Evolutionary conservation across 2,329 filamentous ascomycete species (phyloP).

Genomic region (Claviceps sp.): DNA sequence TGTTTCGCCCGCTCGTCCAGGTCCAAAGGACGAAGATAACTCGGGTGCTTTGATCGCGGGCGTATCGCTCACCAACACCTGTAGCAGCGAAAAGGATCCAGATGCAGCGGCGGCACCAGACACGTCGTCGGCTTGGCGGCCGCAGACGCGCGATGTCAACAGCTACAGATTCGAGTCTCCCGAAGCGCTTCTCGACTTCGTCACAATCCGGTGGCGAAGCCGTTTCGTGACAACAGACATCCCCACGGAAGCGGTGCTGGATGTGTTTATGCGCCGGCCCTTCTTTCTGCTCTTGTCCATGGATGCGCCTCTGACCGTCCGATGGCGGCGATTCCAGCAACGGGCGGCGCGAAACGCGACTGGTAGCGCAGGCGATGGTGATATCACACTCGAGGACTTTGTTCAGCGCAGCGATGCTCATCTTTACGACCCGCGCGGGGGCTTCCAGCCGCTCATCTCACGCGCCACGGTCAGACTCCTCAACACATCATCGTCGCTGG

Average conservation of each 20-base stretch:
- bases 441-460: constrained; percentile 64
- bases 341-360: constrained; percentile 11
- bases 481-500: constrained; percentile 64
- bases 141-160: constrained; percentile 6
- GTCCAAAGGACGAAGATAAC: constrained; percentile 10
- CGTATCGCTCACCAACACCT: constrained; percentile 13
- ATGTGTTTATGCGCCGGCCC: constrained; percentile 64
- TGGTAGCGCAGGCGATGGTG: constrained; percentile 8
- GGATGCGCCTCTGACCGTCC: constrained; percentile 73
- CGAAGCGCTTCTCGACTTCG: constrained; percentile 64
- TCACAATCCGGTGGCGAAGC: constrained; percentile 71
- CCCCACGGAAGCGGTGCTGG: constrained; percentile 56
- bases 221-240: constrained; percentile 82
- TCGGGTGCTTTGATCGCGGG: constrained; percentile 13
- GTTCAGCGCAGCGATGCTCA: constrained; percentile 52
- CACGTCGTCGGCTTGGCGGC: constrained; percentile 14
- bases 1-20: constrained; percentile 1
- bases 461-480: constrained; percentile 74
- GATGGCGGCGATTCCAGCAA: constrained; percentile 64
- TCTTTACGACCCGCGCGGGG: constrained; percentile 53
- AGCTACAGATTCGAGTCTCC: constrained; percentile 42
- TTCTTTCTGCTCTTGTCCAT: constrained; percentile 91
- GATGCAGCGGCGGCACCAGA: constrained; percentile 15
- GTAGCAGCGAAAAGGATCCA: constrained; percentile 6
- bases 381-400: constrained; percentile 40